phyloP scores from a whole-genome alignment of 2,329 filamentous ascomycete genomes.

The Fusarium penzigii region DNA sequence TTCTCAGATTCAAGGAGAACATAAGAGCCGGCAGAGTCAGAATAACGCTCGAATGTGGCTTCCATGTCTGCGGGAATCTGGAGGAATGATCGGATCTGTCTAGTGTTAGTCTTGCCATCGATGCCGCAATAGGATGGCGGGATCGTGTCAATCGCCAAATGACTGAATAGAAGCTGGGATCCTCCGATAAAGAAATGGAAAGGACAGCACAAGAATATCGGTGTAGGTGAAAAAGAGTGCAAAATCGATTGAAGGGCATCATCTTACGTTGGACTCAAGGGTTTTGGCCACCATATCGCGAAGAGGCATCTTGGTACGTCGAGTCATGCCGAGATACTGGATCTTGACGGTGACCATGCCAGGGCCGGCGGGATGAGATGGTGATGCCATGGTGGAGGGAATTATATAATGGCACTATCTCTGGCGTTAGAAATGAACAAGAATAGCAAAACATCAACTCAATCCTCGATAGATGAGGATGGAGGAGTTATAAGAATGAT shows the following conservation, averaged over 20 bases:
- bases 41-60: slow-evolving; percentile 85
- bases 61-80: slow-evolving; percentile 33
- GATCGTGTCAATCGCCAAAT: too few species aligned
- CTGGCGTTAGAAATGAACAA: slow-evolving; percentile 1
- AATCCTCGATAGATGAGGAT: slow-evolving; percentile 20
- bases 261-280: slow-evolving; percentile 82
- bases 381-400: slow-evolving; percentile 30
- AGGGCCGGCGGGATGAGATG: slow-evolving; percentile 20
- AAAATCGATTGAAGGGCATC: too few species aligned
- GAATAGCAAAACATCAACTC: slow-evolving; percentile 5
- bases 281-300: slow-evolving; percentile 74
- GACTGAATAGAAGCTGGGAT: too few species aligned
- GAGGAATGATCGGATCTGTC: slow-evolving; percentile 39
- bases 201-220: too few species aligned
- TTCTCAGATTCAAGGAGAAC: slow-evolving; percentile 78
- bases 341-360: slow-evolving; percentile 79
- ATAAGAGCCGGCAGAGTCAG: slow-evolving; percentile 83
- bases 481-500: slow-evolving; percentile 13
- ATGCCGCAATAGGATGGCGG: too few species aligned
- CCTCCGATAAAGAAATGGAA: too few species aligned
- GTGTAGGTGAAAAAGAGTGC: too few species aligned
- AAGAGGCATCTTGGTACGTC: slow-evolving; percentile 87
- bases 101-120: slow-evolving; percentile 19
- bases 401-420: slow-evolving; percentile 5
- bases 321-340: slow-evolving; percentile 70